Base-by-base conservation (phyloP, 768 basidiomycete genomes). In the Saitozyma sp. region DNA sequence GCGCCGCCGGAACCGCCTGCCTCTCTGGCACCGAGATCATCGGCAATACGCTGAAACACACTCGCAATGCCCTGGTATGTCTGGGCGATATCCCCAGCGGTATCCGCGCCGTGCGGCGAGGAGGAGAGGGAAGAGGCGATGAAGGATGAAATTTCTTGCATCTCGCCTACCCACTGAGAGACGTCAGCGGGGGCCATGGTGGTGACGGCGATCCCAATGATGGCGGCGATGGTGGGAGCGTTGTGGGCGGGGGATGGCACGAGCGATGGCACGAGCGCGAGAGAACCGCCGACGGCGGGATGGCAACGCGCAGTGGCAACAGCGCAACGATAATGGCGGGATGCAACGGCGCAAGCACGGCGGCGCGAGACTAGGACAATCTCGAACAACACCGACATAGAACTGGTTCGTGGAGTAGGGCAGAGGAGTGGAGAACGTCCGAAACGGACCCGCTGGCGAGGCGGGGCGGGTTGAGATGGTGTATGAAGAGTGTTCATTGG, bases 81-180 rank as follows among this genome's bases (percentile, higher is more conserved):
- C 9, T 53, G 40, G 2, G 62, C 62, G 14, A 45, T 49, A 1
- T 19, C 9, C 6, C 13, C 6, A 42, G 13, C 56, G 39, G 51
- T 37, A 17, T 45, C 45, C 41, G 19, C 13, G 37, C 16, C 20
- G 29, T 16, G 29, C 7, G 16, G 16, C 9, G 20, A 9, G 9
- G 61, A 52, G 6, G 58, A 46, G 17, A 43, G 6, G 14, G 29
- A 64, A 29, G 29, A 29, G 29, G 29, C 29, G 10, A 87, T 84
- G 73, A 87, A 87, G 7, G 75, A 80, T 3, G 83, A 82, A 46
- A 88, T 86, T 74, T 88, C 87, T 56, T 84, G 80, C 86, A 86
- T 87, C 79, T 87, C 86, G 51, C 83, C 84, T 52, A 63, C 62
- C 50, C 13, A 84, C 82, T 83, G 61, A 58, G 43, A 39, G 13